Evolutionary conservation across 2,329 filamentous ascomycete species (phyloP), one percentile per base, ranked within the genome.

Genomic region (Fusarium floridanum): DNA sequence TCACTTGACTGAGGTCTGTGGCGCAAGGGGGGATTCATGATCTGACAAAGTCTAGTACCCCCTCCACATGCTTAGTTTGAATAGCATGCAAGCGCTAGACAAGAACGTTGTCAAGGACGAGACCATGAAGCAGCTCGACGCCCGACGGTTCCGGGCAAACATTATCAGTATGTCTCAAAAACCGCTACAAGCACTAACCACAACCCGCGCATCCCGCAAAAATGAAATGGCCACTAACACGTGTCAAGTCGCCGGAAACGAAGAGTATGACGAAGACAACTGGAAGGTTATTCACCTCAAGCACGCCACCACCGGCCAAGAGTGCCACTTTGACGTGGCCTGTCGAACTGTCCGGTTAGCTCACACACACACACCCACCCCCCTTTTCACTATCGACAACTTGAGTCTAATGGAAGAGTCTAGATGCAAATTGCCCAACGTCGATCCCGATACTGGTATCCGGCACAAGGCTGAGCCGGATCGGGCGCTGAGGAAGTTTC

Each of bases 351-450:
- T 91, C 1, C 87, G 92, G 86, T 87, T 76, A 80, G 86, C 80
- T 11, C 29, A 11, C 29, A 4, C 4, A 41, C 32, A 32, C 39
- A 22, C 43, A 43, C 36, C 20, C n/a, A n/a, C n/a, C 17, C 17
- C 14, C 29, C 27, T 24, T 34, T 50, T 27, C 16, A 50, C 14
- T 27, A 16, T 48, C 14, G 20, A 24, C 17, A 45, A 32, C 56
- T 27, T 43, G 37, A 43, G 45, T 67, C 75, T 72, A 27, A 71
- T 45, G 36, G 12, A 39, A 27, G 24, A 41, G 10, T 20, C 17
- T n/a, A 88, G 87, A 64, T 94, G 93, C 83, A 93, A 91, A 76
- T 81, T 95, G 75, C 92, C 92, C 22, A 94, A 94, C 75, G 91
- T 94, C 2, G 87, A 94, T 79, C 92, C 88, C 1, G 84, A 85